A percentile compares a stretch with the other conserved stretches of the same genome.
phyloP scores from a whole-genome alignment of 176 grass and related monocot species.

The Aegilops longissima region DNA sequence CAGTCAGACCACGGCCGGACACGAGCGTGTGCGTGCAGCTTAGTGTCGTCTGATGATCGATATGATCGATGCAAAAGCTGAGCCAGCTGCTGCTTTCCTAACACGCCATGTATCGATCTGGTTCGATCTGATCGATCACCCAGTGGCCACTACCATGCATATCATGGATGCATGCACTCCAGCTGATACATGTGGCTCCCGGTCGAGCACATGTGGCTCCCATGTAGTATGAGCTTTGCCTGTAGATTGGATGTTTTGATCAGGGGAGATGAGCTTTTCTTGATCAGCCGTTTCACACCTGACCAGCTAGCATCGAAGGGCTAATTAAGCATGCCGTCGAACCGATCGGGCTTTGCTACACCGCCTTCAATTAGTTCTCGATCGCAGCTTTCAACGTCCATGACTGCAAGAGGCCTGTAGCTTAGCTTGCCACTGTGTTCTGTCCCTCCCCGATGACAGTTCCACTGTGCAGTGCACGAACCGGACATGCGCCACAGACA shows the following conservation, averaged over 20 bases:
- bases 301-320: neutral
- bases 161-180: neutral
- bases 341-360: neutral
- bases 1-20: neutral
- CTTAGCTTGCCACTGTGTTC: constrained; percentile 40
- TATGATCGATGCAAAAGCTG: constrained; percentile 16
- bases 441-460: constrained; percentile 31
- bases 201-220: neutral
- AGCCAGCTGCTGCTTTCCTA: neutral
- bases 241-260: constrained; percentile 10
- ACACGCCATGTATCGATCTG: neutral
- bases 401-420: constrained; percentile 40
- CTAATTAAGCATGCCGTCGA: neutral
- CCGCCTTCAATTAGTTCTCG: neutral
- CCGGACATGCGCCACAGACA: constrained; percentile 3
- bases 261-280: neutral
- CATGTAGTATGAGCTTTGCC: neutral
- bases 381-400: constrained; percentile 26
- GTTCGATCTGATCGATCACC: neutral
- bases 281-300: neutral
- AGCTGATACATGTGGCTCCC: neutral
- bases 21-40: neutral
- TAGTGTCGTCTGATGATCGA: constrained; percentile 24
- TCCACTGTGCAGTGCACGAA: constrained; percentile 32
- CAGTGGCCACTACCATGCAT: neutral